Evolutionary conservation across 2,329 filamentous ascomycete genomes (phyloP), one percentile per base, ranked within the genome.

Genomic region (Trichocomaceae sp.): DNA sequence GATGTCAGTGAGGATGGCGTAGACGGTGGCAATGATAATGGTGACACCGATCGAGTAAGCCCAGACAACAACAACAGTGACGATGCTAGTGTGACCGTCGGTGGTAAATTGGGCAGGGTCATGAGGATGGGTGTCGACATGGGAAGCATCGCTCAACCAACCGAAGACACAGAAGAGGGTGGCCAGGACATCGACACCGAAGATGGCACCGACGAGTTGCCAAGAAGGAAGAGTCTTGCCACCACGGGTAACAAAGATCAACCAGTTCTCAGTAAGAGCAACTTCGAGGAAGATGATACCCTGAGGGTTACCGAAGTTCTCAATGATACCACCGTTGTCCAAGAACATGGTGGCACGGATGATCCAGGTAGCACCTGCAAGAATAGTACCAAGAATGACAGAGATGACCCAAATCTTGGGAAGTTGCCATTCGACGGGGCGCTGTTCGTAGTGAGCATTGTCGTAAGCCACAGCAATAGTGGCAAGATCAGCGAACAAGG

Each of bases 171-270:
- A 81, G 78, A 87, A 88, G 67, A 87, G 75, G 42, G 84, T 87
- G 20, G 85, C 82, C 23, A 88, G 70, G 50, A 80, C 77, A 66
- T 88, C 85, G 62, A 88, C 85, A 68, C 79, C 79, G 57, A 85
- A 72, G 66, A 88, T 87, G 61, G 85, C 85, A 55, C 72, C 75
- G 55, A 87, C 76, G 22, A 88, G 77, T 71, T 87, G 84, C 81
- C 83, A 86, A 0, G 83, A 86, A 49, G 85, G 85, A 75, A 79
- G 83, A 6, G 85, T 87, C 70, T 82, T 77, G 61, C 81, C 82
- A 63, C 85, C 88, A 81, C 88, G 88, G 63, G 88, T 93, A 76
- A 93, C 90, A 80, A 93, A 93, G 75, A 93, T 93, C 56, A 93
- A 83, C 88, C 88, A 93, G 79, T 93, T 93, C 81, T 93, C 88